Conservation (phyloP, 2,329 filamentous ascomycete species). For the Gnomoniopsis sp. region DNA sequence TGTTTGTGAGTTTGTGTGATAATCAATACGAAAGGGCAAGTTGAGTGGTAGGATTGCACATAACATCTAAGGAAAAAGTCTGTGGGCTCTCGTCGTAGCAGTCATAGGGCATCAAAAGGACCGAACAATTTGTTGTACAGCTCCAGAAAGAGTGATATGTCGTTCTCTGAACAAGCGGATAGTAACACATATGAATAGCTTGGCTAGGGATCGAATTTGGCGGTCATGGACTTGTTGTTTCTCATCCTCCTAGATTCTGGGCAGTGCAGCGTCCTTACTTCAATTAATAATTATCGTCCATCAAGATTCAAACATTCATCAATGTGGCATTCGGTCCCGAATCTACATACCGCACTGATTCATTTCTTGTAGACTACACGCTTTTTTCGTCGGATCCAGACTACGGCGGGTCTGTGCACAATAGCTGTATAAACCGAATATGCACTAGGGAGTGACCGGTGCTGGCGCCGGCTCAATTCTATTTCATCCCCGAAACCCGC, state of each 20-base stretch:
- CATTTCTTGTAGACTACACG: neutral
- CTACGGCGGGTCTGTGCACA: neutral
- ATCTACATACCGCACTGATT: neutral
- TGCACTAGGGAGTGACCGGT: neutral
- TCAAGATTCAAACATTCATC: neutral
- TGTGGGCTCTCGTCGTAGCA: no score
- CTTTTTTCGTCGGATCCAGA: neutral
- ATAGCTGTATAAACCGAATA: neutral
- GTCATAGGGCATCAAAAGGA: no score
- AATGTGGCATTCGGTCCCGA: neutral
- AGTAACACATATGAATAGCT: no score
- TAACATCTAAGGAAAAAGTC: neutral
- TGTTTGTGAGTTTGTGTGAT: neutral
- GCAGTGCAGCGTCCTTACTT: no score
- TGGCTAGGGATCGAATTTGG: no score
- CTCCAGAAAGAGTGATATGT: no score
- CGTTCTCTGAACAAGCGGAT: no score
- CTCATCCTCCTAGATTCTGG: no score
- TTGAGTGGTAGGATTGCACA: neutral
- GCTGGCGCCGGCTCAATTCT: neutral
- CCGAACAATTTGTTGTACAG: no score
- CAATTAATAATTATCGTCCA: no score
- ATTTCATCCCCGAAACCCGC: neutral
- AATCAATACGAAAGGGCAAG: neutral
- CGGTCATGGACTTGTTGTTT: no score